Evolutionary conservation across 2,329 filamentous ascomycete species (phyloP), one percentile per base, ranked within the genome.

Genomic region (Fusarium sp.): DNA sequence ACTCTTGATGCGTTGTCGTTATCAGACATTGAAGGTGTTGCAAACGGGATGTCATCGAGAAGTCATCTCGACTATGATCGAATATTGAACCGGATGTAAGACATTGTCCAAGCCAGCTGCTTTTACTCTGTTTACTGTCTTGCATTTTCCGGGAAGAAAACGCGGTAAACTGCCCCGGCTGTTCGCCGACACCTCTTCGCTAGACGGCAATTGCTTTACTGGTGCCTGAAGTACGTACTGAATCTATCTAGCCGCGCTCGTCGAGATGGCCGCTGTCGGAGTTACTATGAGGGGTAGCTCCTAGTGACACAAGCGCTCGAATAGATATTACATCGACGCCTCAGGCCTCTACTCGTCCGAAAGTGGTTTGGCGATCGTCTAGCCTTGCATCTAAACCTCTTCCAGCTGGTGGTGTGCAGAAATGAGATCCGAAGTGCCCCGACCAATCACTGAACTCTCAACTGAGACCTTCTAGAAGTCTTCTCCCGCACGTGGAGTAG

Each of bases 401-500:
- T 55, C 21, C 42, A 41, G 32, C 41, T 66, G 42, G 60, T 61
- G 60, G 45, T 70, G 62, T 68, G 42, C 47, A 60, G 23, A 16
- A 14, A 21, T 41, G 10, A 23, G 20, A 50, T 51, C 62, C 20
- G 62, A 51, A 10, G 34, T 51, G 16, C 53, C 53, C 32, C 41
- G 46, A 20, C 67, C 67, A 69, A 69, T 70, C 49, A 58, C 53
- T 27, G 16, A 9, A 18, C 18, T 32, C 27, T 20, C 23, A 42
- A 27, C 42, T 37, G 47, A 48, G 55, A 55, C 66, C 51, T 74
- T 74, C 72, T 71, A 72, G 72, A 74, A 74, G 32, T 41, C 64
- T 75, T 74, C 72, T 74, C 63, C 69, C 64, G 71, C 71, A 58
- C 55, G 27, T 66, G 69, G 71, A 59, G 58, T 59, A 45, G 27